Percentiles rank a stretch among this genome's conserved stretches.
Conservation (phyloP, 257 asterid species). For the Nicotiana sylvestris region DNA sequence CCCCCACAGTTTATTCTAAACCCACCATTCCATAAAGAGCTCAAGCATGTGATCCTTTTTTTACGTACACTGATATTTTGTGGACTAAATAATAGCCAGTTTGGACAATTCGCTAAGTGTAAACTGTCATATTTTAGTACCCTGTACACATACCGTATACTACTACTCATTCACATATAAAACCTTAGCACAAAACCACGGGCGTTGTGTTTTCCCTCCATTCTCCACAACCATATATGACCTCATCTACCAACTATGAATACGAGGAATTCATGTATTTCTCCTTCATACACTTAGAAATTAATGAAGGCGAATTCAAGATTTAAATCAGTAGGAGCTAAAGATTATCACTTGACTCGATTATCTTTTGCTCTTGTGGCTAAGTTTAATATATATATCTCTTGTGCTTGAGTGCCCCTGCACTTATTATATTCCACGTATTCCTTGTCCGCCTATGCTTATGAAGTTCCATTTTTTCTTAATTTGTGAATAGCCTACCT, state of each 20-base stretch:
- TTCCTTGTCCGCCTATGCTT: not conserved
- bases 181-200: slow-evolving; percentile 10
- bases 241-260: not conserved
- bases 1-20: slow-evolving; percentile 10
- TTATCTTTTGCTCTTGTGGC: too few species aligned
- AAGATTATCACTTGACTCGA: not conserved
- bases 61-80: slow-evolving; percentile 9
- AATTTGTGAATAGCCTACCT: not conserved
- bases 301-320: not conserved
- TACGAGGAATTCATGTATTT: not conserved
- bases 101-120: not conserved
- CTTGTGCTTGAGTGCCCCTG: too few species aligned
- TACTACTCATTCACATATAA: not conserved
- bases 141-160: not conserved
- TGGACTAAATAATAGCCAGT: slow-evolving; percentile 15
- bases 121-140: not conserved
- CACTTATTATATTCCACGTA: not conserved
- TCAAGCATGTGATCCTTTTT: slow-evolving; percentile 16
- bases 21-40: slow-evolving; percentile 14
- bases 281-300: not conserved
- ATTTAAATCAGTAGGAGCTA: not conserved
- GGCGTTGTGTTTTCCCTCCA: not conserved
- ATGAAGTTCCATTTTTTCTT: not conserved
- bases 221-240: too few species aligned
- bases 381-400: too few species aligned